Conservation (phyloP, 1,284 basidiomycete genomes). For the Neonothopanus nambi region DNA sequence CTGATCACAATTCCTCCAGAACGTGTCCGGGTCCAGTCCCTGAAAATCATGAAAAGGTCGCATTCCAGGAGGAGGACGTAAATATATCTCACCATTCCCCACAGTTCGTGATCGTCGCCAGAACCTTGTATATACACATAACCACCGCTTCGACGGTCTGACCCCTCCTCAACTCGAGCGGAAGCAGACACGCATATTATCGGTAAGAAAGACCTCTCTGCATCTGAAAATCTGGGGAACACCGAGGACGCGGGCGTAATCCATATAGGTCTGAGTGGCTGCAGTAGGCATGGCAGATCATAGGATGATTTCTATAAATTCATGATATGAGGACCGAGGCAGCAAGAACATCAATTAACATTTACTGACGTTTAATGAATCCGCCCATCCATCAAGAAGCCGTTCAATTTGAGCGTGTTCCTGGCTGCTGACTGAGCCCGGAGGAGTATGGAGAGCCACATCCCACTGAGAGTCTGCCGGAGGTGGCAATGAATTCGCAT, state of each 20-base stretch:
- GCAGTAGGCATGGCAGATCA: constrained; percentile 42
- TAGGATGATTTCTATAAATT: constrained; percentile 53
- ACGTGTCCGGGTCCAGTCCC: constrained; percentile 73
- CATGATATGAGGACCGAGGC: background rate
- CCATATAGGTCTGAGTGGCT: constrained; percentile 69
- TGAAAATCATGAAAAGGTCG: constrained; percentile 23
- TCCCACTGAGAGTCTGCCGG: constrained; percentile 46
- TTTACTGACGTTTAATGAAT: constrained; percentile 52
- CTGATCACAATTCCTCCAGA: constrained; percentile 60
- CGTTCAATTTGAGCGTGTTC: constrained; percentile 76
- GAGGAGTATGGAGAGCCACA: constrained; percentile 62
- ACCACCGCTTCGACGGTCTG: constrained; percentile 58
- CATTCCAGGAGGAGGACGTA: background rate
- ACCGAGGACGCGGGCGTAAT: constrained; percentile 56
- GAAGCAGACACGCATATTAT: constrained; percentile 82
- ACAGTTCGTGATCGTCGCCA: constrained; percentile 87
- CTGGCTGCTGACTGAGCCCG: constrained; percentile 60
- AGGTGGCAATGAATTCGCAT: constrained; percentile 15
- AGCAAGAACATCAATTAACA: background rate
- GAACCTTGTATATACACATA: constrained; percentile 87
- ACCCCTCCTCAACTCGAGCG: constrained; percentile 55
- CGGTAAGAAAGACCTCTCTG: constrained; percentile 49
- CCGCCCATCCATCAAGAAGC: constrained; percentile 66
- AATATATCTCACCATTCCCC: constrained; percentile 63
- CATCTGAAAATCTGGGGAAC: constrained; percentile 39